Evolutionary conservation across 441 rosid species (phyloP), one percentile per base, ranked within the genome.

Genomic region (Pelargonium cotyledonis): DNA sequence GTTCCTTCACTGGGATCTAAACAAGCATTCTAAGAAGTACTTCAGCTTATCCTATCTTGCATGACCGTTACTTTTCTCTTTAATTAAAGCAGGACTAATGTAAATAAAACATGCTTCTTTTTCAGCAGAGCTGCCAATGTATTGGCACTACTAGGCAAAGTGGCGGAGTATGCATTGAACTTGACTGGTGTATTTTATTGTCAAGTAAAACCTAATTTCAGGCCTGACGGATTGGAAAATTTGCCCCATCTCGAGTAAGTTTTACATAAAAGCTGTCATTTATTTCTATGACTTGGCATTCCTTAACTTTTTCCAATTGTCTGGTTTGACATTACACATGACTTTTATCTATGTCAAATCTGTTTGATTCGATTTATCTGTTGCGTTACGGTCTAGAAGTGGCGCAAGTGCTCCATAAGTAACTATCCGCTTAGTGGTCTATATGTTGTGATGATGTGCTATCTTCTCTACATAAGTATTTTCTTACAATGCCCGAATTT

Each of bases 161-260:
- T 91, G 80, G 98, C 98, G 75, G 76, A 84, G 10, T 87, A 81
- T 77, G 97, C 97, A 62, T 78, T 95, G 84, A 77, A 79, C 41
- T 77, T 91, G 77, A 92, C 98, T 31, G 98, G 97, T 63, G 85
- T 92, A 85, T 91, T 92, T 76, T 92, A 89, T 78, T 80, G 87
- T 74, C 90, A 82, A 82, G 84, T 91, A 71, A 87, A 85, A 18
- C 82, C 96, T 55, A 74, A 78, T 70, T 76, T 82, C 85, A 85
- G 67, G 73, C 75, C 80, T 35, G 94, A 87, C 40, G 93, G 80
- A 40, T 78, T 77, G 19, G 64, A 67, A 70, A 72, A 78, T 53
- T 71, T 78, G 10, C 76, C 85, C 58, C 68, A 70, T 66, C 12
- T 80, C 40, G 89, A 82, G 98, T 94, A 84, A 87, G 97, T 86